These are phyloP conservation scores for Nectriaceae sp. DNA, from an alignment of 2,329 filamentous ascomycete species.

Conservation along the genomic window DNA sequence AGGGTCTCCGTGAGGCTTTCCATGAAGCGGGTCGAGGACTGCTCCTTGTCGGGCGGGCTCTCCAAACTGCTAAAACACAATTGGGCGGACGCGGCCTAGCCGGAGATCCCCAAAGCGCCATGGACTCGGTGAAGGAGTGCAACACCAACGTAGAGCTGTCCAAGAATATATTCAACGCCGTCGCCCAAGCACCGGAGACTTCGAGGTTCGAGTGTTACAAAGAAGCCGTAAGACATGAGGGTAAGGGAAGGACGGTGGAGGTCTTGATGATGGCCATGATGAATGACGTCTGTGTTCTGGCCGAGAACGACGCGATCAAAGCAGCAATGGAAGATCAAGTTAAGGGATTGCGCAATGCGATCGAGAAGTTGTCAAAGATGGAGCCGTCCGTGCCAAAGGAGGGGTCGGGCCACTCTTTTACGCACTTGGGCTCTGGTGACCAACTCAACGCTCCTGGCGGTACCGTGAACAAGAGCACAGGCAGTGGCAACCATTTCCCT, in stretches of 20 bases:
- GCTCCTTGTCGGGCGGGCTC: neutral
- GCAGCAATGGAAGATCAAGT: neutral
- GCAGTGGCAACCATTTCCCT: neutral
- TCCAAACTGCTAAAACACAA: neutral
- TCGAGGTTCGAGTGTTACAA: conserved; percentile 3
- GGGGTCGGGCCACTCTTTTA: neutral
- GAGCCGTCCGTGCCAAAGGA: neutral
- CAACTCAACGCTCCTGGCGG: neutral
- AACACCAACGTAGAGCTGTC: conserved; percentile 2
- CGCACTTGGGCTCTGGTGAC: neutral
- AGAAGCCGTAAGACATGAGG: neutral
- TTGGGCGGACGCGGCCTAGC: neutral
- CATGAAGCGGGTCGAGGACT: conserved; percentile 3
- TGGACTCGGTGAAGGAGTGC: conserved; percentile 1
- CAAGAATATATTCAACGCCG: neutral
- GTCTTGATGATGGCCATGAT: conserved; percentile 1
- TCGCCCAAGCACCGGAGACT: conserved; percentile 4
- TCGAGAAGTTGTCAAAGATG: neutral
- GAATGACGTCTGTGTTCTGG: neutral
- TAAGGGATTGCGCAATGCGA: neutral
- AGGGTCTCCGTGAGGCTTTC: conserved; percentile 2
- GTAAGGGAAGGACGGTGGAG: neutral
- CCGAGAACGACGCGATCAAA: neutral
- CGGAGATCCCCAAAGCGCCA: neutral
- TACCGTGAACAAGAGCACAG: neutral